Percentiles rank a stretch among this genome's conserved stretches.
These are phyloP conservation scores for Trypanosoma boissoni DNA, from an alignment of 208 protist species.

Conservation along the genomic window DNA sequence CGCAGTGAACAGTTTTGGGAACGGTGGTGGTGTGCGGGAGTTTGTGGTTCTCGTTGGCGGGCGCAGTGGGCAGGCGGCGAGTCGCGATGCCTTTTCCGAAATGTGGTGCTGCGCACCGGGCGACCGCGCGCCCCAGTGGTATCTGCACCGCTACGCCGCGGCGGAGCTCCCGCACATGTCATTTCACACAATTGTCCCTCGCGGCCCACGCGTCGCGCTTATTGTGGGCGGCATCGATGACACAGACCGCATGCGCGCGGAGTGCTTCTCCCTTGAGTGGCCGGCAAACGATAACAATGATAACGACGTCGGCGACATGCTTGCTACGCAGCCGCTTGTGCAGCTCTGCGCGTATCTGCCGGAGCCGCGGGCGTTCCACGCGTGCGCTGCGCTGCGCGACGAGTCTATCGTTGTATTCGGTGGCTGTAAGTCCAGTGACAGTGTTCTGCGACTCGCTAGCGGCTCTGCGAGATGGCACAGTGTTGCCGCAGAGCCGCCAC, in stretches of 20 bases:
- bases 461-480: slow-evolving; percentile 1
- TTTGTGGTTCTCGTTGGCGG: slow-evolving; percentile 21
- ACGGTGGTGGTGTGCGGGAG: too few relatives aligned
- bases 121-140: neutral
- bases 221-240: slow-evolving; percentile 63
- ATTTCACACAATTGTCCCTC: slow-evolving; percentile 23
- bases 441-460: slow-evolving; percentile 3
- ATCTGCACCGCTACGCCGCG: neutral
- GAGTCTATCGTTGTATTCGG: slow-evolving; percentile 63
- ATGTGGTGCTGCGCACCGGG: slow-evolving; percentile 19
- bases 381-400: slow-evolving; percentile 38
- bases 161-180: slow-evolving; percentile 19
- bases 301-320: neutral
- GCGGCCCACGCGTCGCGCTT: slow-evolving; percentile 22
- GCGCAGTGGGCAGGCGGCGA: slow-evolving; percentile 3
- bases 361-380: slow-evolving; percentile 59
- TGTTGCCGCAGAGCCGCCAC: slow-evolving; percentile 14
- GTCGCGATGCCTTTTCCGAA: slow-evolving; percentile 8
- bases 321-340: slow-evolving; percentile 1
- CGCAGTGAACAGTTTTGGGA: too few relatives aligned
- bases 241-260: slow-evolving; percentile 32
- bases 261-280: slow-evolving; percentile 61
- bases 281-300: too few relatives aligned
- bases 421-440: slow-evolving; percentile 29
- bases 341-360: slow-evolving; percentile 45